Evolutionary conservation across 495 filamentous ascomycete species (phyloP).

Genomic region (Penicillium samsonianum): DNA sequence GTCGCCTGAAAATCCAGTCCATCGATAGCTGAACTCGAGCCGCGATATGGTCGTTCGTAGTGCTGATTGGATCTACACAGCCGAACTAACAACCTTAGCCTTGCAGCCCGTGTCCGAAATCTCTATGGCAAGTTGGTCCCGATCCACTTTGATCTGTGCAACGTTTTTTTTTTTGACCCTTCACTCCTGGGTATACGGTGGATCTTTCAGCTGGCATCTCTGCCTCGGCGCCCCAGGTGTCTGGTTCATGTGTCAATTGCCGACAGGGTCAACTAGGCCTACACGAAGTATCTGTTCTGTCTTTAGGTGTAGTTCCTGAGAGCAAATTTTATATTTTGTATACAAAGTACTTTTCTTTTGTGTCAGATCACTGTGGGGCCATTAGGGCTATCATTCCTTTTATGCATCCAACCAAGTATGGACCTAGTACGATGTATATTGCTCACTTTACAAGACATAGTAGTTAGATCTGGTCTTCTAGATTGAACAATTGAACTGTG

Average conservation of each 20-base stretch:
- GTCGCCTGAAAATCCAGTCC: conserved; percentile 16
- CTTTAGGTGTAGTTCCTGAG: background rate
- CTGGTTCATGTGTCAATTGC: conserved; percentile 15
- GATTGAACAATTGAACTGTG: background rate
- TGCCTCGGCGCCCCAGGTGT: conserved; percentile 31
- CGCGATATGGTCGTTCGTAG: conserved; percentile 18
- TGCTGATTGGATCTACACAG: conserved; percentile 24
- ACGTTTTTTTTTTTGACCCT: background rate
- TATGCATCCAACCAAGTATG: background rate
- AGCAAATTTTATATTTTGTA: background rate
- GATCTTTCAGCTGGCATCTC: conserved; percentile 28
- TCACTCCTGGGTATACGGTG: background rate
- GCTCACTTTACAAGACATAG: background rate
- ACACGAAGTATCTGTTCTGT: background rate
- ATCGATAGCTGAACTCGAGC: conserved; percentile 30
- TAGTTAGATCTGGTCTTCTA: background rate
- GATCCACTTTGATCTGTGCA: conserved; percentile 3
- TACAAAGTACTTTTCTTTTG: background rate
- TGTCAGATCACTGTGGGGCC: conserved; percentile 3
- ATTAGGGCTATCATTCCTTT: conserved; percentile 7
- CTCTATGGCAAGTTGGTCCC: background rate
- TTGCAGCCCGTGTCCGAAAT: conserved; percentile 11
- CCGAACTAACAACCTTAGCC: conserved; percentile 26
- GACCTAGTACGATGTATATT: background rate
- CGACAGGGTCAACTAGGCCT: background rate